Conservation (phyloP, 352 stramenopile genomes). For the Phytophthora uliginosa region DNA sequence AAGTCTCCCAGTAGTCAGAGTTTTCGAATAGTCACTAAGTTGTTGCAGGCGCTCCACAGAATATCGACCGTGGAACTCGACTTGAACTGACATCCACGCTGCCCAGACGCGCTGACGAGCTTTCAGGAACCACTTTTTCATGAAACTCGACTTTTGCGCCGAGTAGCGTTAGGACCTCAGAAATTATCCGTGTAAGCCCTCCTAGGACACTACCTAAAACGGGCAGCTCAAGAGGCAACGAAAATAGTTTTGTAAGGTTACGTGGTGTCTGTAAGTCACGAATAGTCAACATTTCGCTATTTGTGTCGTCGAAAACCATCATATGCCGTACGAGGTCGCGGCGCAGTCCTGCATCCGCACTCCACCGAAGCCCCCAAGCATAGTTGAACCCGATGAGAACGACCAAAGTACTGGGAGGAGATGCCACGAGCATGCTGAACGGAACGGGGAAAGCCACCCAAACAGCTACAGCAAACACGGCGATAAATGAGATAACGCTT, state of each 20-base stretch:
- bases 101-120: background rate
- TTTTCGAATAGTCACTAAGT: constrained; percentile 6
- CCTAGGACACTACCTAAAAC: no score
- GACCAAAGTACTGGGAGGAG: background rate
- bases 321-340: background rate
- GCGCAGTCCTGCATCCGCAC: background rate
- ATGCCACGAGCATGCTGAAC: constrained; percentile 7
- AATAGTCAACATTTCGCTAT: no score
- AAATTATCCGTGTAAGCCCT: no score
- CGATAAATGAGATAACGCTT: background rate
- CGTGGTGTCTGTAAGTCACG: no score
- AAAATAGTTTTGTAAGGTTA: no score
- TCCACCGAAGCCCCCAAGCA: background rate
- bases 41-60: constrained; percentile 16
- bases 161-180: no score
- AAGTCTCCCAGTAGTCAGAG: constrained; percentile 3
- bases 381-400: background rate
- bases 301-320: constrained; percentile 4
- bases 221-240: no score
- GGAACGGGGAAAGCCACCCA: background rate
- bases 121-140: background rate
- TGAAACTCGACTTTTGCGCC: background rate
- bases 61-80: constrained; percentile 36
- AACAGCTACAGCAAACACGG: background rate
- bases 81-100: constrained; percentile 11